Evolutionary conservation across 2,329 filamentous ascomycete species (phyloP).

Genomic region (Rutstroemia sp.): DNA sequence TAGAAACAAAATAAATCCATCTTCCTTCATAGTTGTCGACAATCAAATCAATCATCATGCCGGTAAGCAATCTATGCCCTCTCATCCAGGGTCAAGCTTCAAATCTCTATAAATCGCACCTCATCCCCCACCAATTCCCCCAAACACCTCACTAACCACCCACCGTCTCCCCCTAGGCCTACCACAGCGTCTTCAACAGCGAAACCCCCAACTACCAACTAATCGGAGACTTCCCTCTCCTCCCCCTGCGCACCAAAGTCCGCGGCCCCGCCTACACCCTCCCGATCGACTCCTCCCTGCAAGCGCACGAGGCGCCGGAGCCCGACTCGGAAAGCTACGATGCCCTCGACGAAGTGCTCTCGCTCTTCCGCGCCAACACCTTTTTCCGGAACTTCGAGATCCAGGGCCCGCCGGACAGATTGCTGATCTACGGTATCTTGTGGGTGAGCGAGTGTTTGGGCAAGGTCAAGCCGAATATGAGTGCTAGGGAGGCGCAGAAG

Average conservation of each 20-base stretch:
- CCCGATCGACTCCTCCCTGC: conserved; percentile 43
- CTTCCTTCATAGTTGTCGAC: background rate
- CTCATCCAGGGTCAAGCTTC: too few relatives aligned
- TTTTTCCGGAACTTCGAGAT: conserved; percentile 99
- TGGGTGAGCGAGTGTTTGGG: conserved; percentile 85
- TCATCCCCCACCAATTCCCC: background rate
- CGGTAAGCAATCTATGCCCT: background rate
- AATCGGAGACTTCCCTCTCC: conserved; percentile 86
- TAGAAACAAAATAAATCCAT: background rate
- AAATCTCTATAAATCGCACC: background rate
- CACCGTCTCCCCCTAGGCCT: conserved; percentile 55
- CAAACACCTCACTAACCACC: background rate
- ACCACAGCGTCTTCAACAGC: conserved; percentile 93
- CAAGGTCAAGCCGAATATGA: conserved; percentile 74
- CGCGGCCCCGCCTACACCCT: conserved; percentile 92
- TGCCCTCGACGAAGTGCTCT: conserved; percentile 86
- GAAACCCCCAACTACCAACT: conserved; percentile 49
- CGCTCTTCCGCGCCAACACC: conserved; percentile 93
- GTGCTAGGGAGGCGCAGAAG: conserved; percentile 54
- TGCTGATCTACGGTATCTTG: conserved; percentile 94
- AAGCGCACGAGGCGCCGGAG: conserved; percentile 52
- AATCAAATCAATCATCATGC: background rate
- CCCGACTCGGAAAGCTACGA: conserved; percentile 91
- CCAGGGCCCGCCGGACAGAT: conserved; percentile 86
- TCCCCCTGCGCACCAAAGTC: conserved; percentile 89